Percentiles rank a stretch among this genome's conserved stretches.
Evolutionary conservation across 768 basidiomycete species (phyloP).

Genomic region (Mycena belliarum): DNA sequence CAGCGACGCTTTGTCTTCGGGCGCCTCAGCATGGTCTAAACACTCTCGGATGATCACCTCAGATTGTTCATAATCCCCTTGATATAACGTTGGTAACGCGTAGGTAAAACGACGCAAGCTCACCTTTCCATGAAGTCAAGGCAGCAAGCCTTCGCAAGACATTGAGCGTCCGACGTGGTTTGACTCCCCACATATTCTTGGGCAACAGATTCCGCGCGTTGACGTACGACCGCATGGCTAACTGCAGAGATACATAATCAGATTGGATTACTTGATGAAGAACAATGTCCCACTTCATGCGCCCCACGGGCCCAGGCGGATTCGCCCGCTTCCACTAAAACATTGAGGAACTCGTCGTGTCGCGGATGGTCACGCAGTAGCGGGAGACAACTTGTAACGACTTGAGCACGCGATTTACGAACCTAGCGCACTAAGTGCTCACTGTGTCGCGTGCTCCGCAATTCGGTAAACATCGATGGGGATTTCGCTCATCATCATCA

Average conservation of each 20-base stretch:
- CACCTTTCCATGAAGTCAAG: slow-evolving; percentile 64
- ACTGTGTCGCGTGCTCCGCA: slow-evolving; percentile 70
- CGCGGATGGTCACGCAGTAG: slow-evolving; percentile 62
- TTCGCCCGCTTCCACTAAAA: slow-evolving; percentile 69
- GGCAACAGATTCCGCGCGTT: slow-evolving; percentile 59
- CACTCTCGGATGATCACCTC: slow-evolving; percentile 58
- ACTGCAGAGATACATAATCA: slow-evolving; percentile 35
- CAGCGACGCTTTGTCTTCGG: slow-evolving; percentile 57
- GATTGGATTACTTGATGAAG: too few relatives aligned
- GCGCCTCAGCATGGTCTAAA: slow-evolving; percentile 43
- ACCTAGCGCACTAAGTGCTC: slow-evolving; percentile 10
- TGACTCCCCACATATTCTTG: slow-evolving; percentile 53
- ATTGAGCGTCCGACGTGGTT: slow-evolving; percentile 49
- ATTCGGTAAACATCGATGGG: slow-evolving; percentile 67
- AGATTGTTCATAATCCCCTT: slow-evolving; percentile 57
- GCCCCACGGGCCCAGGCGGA: slow-evolving; percentile 73
- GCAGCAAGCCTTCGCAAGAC: slow-evolving; percentile 61
- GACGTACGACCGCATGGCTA: slow-evolving; percentile 61
- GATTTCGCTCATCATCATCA: slow-evolving; percentile 69
- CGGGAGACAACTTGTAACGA: slow-evolving; percentile 51
- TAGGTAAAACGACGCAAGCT: background rate
- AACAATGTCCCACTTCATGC: slow-evolving; percentile 55
- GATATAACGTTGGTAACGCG: background rate
- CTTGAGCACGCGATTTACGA: background rate
- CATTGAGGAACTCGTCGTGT: slow-evolving; percentile 59